Conservation (phyloP, 208 protist genomes). For the Crithidia bombi region DNA sequence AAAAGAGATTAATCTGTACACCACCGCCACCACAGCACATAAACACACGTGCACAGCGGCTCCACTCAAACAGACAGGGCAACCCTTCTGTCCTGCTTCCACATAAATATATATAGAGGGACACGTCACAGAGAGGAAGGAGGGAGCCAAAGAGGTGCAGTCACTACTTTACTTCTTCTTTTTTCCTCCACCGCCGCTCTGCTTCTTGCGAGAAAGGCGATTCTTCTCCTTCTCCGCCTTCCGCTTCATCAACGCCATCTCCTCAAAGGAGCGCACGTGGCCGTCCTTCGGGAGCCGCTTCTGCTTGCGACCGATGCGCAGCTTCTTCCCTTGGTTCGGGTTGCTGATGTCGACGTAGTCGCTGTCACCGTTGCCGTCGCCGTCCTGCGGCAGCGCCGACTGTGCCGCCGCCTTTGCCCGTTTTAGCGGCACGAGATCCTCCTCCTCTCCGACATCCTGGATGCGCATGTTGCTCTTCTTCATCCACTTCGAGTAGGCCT, state of each 20-base stretch:
- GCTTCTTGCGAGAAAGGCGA: constrained; percentile 66
- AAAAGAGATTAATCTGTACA: no score
- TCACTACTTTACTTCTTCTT: constrained; percentile 20
- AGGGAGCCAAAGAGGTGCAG: no score
- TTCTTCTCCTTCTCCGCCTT: constrained; percentile 84
- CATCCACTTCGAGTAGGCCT: constrained; percentile 87
- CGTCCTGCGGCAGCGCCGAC: constrained; percentile 22
- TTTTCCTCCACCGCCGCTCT: constrained; percentile 39
- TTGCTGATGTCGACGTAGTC: constrained; percentile 87
- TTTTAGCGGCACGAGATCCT: constrained; percentile 81
- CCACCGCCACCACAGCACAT: no score
- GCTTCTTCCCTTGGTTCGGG: constrained; percentile 92
- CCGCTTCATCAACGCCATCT: constrained; percentile 77
- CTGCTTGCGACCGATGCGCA: constrained; percentile 87
- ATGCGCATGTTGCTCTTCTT: constrained; percentile 94
- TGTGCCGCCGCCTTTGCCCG: constrained; percentile 62
- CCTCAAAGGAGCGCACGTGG: constrained; percentile 86
- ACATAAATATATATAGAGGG: no score
- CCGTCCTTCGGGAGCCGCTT: constrained; percentile 88
- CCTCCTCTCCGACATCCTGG: constrained; percentile 91
- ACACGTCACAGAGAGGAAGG: no score
- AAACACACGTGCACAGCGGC: no score
- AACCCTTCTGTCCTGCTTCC: no score
- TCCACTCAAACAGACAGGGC: no score
- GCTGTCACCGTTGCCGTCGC: constrained; percentile 46